These are phyloP conservation scores for Nepenthes mirabilis DNA, from an alignment of 148 eudicot species.

Conservation along the genomic window DNA sequence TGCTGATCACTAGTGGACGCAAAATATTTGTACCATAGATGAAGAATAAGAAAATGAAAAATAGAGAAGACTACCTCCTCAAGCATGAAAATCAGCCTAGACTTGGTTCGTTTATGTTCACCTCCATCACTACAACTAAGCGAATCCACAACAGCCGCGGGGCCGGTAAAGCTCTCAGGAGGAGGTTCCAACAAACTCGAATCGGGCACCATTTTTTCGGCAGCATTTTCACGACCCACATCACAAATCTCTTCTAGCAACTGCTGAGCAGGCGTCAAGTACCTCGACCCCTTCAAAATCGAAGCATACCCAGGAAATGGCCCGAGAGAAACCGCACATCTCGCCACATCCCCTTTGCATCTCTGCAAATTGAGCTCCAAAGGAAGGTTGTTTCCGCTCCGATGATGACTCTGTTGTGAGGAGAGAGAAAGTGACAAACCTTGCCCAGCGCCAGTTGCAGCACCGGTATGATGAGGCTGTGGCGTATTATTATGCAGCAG, in stretches of 20 bases:
- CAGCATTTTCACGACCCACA: background rate
- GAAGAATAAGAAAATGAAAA: background rate
- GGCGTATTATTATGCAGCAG: too few relatives aligned
- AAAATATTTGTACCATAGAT: too few relatives aligned
- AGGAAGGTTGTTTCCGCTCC: too few relatives aligned
- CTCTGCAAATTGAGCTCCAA: too few relatives aligned
- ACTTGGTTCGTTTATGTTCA: constrained; percentile 1
- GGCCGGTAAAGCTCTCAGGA: background rate
- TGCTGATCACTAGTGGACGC: too few relatives aligned
- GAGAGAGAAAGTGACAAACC: too few relatives aligned
- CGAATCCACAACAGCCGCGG: constrained; percentile 1
- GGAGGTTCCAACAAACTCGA: constrained; percentile 6
- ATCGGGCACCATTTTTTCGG: constrained; percentile 7
- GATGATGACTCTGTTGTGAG: too few relatives aligned
- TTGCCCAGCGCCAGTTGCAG: too few relatives aligned
- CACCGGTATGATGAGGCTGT: too few relatives aligned
- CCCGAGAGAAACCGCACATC: constrained; percentile 46
- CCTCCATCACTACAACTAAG: background rate
- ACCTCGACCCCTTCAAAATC: constrained; percentile 60
- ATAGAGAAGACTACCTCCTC: constrained; percentile 38
- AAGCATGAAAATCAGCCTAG: constrained; percentile 30
- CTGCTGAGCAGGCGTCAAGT: constrained; percentile 62
- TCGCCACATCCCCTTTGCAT: constrained; percentile 14
- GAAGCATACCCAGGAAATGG: constrained; percentile 82
- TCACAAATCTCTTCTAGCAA: constrained; percentile 47